A percentile compares a stretch with the other conserved stretches of the same genome.
These are phyloP conservation scores for Eucalyptus marginata DNA, from an alignment of 345 rosid species.

Conservation along the genomic window DNA sequence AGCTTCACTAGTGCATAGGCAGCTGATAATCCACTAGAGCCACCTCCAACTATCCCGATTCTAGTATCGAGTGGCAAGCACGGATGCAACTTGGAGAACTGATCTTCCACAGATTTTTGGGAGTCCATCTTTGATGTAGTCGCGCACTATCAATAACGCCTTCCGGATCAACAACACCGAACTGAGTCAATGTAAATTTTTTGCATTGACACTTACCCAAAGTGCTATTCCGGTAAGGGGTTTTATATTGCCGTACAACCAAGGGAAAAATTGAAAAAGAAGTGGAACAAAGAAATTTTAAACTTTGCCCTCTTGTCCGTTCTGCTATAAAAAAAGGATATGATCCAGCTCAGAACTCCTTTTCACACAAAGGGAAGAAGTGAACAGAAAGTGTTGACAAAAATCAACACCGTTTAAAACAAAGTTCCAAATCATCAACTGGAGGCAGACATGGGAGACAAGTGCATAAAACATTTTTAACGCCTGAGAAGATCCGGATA, in stretches of 20 bases:
- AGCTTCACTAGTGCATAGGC: conserved; percentile 51
- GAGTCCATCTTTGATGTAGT: conserved; percentile 20
- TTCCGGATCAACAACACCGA: background rate
- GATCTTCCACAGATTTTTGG: conserved; percentile 31
- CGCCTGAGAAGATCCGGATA: background rate
- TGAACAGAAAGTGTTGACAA: background rate
- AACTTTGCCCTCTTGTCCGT: background rate
- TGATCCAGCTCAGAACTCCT: background rate
- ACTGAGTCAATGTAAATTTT: background rate
- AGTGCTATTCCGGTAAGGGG: background rate
- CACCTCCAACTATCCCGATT: conserved; percentile 53
- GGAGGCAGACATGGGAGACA: background rate
- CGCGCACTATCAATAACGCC: background rate
- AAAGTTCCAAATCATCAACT: background rate
- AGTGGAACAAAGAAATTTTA: background rate
- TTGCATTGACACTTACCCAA: background rate
- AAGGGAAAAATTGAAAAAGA: background rate
- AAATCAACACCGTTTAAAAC: background rate
- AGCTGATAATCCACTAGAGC: conserved; percentile 57
- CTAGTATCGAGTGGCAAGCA: conserved; percentile 34
- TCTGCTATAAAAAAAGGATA: background rate
- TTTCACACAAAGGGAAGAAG: background rate
- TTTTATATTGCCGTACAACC: background rate
- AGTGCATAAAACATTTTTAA: background rate
- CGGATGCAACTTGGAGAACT: conserved; percentile 53